Evolutionary conservation across 2,329 filamentous ascomycete genomes (phyloP).

Genomic region (Cercospora sesami): DNA sequence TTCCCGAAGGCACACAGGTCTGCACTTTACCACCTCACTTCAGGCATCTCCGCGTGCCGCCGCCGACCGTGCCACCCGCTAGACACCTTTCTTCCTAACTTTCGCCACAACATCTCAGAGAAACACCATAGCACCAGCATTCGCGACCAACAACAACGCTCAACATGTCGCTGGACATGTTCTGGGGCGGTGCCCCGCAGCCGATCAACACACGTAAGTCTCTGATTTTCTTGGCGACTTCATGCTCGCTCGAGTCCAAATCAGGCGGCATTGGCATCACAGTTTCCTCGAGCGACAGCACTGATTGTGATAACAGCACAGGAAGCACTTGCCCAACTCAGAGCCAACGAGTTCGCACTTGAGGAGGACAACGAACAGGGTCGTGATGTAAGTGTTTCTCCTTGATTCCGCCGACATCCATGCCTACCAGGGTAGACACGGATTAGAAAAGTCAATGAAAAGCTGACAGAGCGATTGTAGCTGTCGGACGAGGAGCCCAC

Average conservation of each 20-base stretch:
- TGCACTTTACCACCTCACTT: not conserved
- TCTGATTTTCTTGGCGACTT: not conserved
- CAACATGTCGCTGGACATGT: slow-evolving; percentile 21
- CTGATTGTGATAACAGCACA: slow-evolving; percentile 1
- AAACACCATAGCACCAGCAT: not conserved
- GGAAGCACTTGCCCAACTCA: slow-evolving; percentile 5
- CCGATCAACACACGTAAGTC: slow-evolving; percentile 20
- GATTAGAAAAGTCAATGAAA: not conserved
- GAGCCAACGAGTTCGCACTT: slow-evolving; percentile 7
- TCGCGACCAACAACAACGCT: not conserved
- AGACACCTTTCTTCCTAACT: not conserved
- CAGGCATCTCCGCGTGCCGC: not conserved
- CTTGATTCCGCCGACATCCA: not conserved
- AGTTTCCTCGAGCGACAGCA: not conserved
- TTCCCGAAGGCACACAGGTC: not conserved
- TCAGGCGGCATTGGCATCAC: not conserved
- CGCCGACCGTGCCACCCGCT: not conserved
- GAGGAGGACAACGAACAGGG: slow-evolving; percentile 12
- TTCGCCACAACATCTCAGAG: not conserved
- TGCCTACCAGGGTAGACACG: not conserved
- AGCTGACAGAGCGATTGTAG: slow-evolving; percentile 17
- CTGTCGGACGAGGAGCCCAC: slow-evolving; percentile 24
- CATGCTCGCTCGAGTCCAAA: not conserved
- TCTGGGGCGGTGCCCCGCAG: slow-evolving; percentile 25
- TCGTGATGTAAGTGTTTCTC: slow-evolving; percentile 16